Percentiles rank a stretch among this genome's conserved stretches.
These are phyloP conservation scores for Malus sylvestris DNA, from an alignment of 306 rosid genomes.

Conservation along the genomic window DNA sequence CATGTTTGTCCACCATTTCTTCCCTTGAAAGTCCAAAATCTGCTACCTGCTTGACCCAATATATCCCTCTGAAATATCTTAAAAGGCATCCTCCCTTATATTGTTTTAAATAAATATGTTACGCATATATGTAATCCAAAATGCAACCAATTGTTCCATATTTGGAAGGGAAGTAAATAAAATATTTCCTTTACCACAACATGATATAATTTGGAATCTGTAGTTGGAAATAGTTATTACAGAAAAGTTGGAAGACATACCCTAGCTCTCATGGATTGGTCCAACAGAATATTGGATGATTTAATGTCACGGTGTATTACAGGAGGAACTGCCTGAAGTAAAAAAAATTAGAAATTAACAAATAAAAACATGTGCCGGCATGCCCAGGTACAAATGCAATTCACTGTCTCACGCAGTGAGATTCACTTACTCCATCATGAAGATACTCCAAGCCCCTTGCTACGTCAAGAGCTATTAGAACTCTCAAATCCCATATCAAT, in stretches of 20 bases:
- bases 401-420: not conserved
- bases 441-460: constrained; percentile 98
- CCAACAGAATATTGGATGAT: constrained; percentile 82
- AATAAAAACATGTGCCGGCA: not conserved
- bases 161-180: not conserved
- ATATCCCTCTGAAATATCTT: constrained; percentile 7
- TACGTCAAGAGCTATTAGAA: constrained; percentile 76
- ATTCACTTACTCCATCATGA: constrained; percentile 84
- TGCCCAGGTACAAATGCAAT: not conserved
- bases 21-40: constrained; percentile 98
- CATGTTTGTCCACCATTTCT: constrained; percentile 84
- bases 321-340: constrained; percentile 87
- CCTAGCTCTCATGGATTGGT: constrained; percentile 90
- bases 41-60: constrained; percentile 63
- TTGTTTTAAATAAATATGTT: not conserved
- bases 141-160: not conserved
- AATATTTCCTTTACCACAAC: not conserved
- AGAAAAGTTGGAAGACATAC: constrained; percentile 30
- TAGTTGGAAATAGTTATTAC: not conserved
- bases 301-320: constrained; percentile 93
- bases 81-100: constrained; percentile 1
- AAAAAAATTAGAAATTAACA: constrained; percentile 1
- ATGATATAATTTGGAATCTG: not conserved
- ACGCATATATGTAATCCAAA: not conserved
- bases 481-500: constrained; percentile 84